These are phyloP conservation scores for Colletotrichum shisoi DNA, from an alignment of 2,329 filamentous ascomycete genomes.

Conservation along the genomic window DNA sequence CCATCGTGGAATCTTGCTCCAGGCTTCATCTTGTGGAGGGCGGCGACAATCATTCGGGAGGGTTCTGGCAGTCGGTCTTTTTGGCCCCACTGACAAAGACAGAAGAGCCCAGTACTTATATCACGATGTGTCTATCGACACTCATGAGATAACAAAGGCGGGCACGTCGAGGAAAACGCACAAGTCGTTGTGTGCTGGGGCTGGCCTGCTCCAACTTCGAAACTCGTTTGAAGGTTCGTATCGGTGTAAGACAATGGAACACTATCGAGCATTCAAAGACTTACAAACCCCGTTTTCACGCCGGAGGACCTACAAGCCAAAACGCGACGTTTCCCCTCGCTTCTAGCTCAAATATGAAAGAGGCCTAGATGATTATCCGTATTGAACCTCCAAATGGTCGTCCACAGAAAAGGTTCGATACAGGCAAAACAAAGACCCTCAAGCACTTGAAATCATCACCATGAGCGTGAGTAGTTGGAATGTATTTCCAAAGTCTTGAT, in stretches of 20 bases:
- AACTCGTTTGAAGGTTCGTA: background rate
- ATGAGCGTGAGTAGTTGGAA: too few species aligned
- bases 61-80: background rate
- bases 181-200: background rate
- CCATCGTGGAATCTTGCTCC: background rate
- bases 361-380: too few species aligned
- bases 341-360: background rate
- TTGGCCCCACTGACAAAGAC: background rate
- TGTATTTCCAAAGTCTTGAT: background rate
- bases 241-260: background rate
- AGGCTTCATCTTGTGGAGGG: background rate
- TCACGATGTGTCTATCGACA: background rate
- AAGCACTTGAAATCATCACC: background rate
- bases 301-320: too few species aligned
- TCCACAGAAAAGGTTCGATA: background rate
- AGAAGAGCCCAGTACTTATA: background rate
- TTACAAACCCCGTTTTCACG: background rate
- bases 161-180: background rate
- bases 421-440: background rate
- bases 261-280: background rate
- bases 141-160: background rate
- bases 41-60: background rate
- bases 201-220: background rate
- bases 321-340: background rate
- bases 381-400: background rate